Evolutionary conservation across 192 early-diverging fungal species (phyloP).

Genomic region (Jimgerdemannia flammicorona): DNA sequence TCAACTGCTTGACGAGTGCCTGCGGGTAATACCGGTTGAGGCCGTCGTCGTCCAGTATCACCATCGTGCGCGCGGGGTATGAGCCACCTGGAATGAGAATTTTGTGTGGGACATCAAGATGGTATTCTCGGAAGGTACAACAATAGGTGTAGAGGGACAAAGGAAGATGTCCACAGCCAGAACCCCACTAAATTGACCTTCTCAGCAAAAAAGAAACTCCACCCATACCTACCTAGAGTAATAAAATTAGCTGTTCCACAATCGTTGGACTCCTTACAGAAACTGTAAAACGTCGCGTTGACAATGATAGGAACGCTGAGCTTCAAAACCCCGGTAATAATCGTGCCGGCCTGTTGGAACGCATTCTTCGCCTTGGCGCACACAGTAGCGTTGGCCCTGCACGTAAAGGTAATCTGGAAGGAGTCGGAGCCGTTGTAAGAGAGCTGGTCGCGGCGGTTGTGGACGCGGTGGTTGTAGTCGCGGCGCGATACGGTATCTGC

Average conservation of each 20-base stretch:
- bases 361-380: conserved; percentile 24
- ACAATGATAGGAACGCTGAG: conserved; percentile 23
- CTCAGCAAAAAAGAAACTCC: not conserved
- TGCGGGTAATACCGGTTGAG: conserved; percentile 36
- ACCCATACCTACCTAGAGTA: not conserved
- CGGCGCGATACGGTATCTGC: not conserved
- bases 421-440: not conserved
- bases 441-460: not conserved
- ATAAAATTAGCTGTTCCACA: not conserved
- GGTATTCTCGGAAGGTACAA: not conserved
- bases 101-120: not conserved
- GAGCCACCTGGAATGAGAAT: conserved; percentile 21
- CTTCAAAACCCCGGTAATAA: conserved; percentile 22
- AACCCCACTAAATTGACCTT: too few relatives aligned
- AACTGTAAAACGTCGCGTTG: conserved; percentile 30
- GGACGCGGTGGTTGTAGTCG: not conserved
- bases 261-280: conserved; percentile 21
- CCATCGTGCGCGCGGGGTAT: conserved; percentile 23
- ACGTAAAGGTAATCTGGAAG: conserved; percentile 14
- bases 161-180: not conserved
- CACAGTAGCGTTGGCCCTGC: conserved; percentile 1
- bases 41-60: conserved; percentile 29
- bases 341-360: conserved; percentile 20
- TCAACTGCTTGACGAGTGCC: conserved; percentile 35
- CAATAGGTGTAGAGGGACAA: not conserved